phyloP scores from a whole-genome alignment of 1,284 basidiomycete species.

The Ustilago trichophora region DNA sequence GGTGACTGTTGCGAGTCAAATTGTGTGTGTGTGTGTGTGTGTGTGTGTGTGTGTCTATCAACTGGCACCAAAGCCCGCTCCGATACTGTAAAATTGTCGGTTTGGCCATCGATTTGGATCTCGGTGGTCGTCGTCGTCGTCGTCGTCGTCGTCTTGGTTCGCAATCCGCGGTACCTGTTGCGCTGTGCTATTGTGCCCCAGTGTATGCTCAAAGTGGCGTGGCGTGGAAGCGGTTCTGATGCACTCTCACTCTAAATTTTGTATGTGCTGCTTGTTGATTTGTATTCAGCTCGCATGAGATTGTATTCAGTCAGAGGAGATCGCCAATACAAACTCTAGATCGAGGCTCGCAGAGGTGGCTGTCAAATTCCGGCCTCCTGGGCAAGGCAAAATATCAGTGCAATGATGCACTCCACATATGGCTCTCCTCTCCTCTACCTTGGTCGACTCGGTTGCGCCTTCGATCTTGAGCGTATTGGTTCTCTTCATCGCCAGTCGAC shows the following conservation, averaged over 20 bases:
- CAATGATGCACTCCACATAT: constrained; percentile 11
- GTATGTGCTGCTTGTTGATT: not conserved
- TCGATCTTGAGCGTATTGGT: constrained; percentile 7
- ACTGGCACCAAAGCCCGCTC: too few relatives aligned
- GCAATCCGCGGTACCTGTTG: not conserved
- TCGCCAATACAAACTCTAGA: constrained; percentile 30
- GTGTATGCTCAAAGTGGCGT: too few relatives aligned
- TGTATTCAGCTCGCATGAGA: not conserved
- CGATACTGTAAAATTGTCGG: too few relatives aligned
- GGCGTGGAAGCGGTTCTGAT: constrained; percentile 4
- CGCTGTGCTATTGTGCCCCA: too few relatives aligned
- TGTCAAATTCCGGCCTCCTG: constrained; percentile 19
- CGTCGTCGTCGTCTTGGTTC: too few relatives aligned
- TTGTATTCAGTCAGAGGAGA: constrained; percentile 9
- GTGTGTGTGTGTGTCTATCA: too few relatives aligned
- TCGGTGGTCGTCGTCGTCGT: too few relatives aligned
- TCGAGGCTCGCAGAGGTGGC: constrained; percentile 27
- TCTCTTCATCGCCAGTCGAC: not conserved
- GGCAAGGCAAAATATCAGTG: too few relatives aligned
- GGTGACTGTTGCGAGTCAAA: constrained; percentile 2
- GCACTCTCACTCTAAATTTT: constrained; percentile 18
- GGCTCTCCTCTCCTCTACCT: too few relatives aligned
- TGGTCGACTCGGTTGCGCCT: too few relatives aligned
- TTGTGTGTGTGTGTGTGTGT: not conserved
- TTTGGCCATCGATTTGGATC: too few relatives aligned